phyloP scores from a whole-genome alignment of 2,329 filamentous ascomycete genomes.

The Tolypocladium capitatum region DNA sequence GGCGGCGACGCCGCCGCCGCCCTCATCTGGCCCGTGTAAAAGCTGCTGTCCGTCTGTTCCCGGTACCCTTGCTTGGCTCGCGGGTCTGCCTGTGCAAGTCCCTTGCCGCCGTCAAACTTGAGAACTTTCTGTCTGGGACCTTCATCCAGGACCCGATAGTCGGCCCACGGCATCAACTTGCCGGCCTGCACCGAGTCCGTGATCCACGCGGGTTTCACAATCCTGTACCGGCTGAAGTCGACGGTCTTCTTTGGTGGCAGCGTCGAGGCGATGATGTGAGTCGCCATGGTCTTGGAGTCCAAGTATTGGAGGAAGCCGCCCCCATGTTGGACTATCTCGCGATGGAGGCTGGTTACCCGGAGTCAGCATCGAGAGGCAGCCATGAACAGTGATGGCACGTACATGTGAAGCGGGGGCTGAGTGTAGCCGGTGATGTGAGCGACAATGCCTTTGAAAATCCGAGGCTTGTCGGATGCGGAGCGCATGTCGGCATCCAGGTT shows the following conservation, averaged over 20 bases:
- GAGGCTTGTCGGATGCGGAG: constrained; percentile 54
- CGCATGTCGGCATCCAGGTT: constrained; percentile 81
- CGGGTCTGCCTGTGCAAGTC: constrained; percentile 53
- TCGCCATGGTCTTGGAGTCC: constrained; percentile 86
- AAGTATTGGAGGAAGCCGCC: constrained; percentile 91
- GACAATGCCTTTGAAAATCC: constrained; percentile 82
- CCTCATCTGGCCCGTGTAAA: constrained; percentile 64
- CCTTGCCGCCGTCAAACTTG: constrained; percentile 43
- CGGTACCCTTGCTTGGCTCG: constrained; percentile 51
- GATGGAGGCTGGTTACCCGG: constrained; percentile 46
- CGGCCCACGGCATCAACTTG: constrained; percentile 70
- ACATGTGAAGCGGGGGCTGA: constrained; percentile 77
- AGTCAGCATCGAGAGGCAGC: neutral
- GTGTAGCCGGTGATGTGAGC: constrained; percentile 94
- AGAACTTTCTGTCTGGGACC: constrained; percentile 72
- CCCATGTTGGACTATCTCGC: constrained; percentile 80
- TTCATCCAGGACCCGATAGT: constrained; percentile 75
- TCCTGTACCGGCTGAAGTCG: constrained; percentile 76
- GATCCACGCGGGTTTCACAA: constrained; percentile 92
- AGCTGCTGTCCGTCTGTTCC: constrained; percentile 70
- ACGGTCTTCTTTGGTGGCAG: constrained; percentile 86
- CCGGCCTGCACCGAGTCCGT: constrained; percentile 77
- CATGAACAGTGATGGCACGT: constrained; percentile 10
- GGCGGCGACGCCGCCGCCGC: constrained; percentile 13
- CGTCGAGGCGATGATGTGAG: constrained; percentile 85